phyloP scores from a whole-genome alignment of 768 basidiomycete genomes.

The Trametes maxima region DNA sequence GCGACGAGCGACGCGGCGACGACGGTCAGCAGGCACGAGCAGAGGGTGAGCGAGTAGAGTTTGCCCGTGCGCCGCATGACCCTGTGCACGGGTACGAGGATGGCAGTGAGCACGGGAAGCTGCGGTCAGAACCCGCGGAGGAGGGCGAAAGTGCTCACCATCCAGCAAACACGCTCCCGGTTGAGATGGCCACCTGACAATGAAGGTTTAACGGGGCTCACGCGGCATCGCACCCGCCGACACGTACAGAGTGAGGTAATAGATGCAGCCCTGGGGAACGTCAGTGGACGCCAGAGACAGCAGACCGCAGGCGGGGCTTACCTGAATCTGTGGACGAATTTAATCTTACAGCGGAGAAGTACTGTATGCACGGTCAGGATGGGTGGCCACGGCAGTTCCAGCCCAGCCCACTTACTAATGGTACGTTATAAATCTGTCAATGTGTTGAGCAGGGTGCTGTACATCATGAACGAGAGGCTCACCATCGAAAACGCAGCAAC shows the following conservation, averaged over 20 bases:
- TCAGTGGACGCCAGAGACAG: not conserved
- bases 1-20: constrained; percentile 62
- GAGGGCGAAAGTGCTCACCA: constrained; percentile 47
- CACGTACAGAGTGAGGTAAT: constrained; percentile 82
- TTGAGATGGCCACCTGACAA: constrained; percentile 71
- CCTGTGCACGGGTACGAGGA: constrained; percentile 45
- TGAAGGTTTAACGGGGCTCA: not conserved
- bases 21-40: constrained; percentile 61
- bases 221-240: constrained; percentile 1
- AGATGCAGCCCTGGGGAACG: constrained; percentile 71
- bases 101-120: constrained; percentile 9
- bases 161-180: constrained; percentile 86
- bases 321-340: constrained; percentile 72
- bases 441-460: not conserved
- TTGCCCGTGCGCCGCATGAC: constrained; percentile 86
- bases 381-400: constrained; percentile 4
- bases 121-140: constrained; percentile 11
- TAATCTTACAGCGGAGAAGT: constrained; percentile 81
- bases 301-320: constrained; percentile 36
- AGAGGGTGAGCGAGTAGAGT: constrained; percentile 74
- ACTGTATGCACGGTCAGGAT: constrained; percentile 43
- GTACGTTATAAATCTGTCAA: constrained; percentile 78
- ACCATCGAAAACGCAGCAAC: constrained; percentile 83
- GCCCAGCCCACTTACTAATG: constrained; percentile 55
- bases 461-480: constrained; percentile 20